Evolutionary conservation across 2,329 filamentous ascomycete genomes (phyloP).

Genomic region (Drechslera avenae): DNA sequence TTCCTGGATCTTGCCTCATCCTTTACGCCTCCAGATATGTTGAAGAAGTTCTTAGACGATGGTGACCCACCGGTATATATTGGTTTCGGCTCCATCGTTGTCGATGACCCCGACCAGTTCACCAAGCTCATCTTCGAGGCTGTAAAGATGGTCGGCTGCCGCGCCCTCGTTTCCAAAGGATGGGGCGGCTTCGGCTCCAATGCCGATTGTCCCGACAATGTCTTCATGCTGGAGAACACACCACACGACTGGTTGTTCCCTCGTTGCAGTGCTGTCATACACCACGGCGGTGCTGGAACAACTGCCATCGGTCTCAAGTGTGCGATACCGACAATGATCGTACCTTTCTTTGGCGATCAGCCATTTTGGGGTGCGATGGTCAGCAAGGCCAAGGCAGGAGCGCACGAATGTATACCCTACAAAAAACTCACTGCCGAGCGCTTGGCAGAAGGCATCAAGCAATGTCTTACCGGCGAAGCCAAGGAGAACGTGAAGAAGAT

Average conservation of each 20-base stretch:
- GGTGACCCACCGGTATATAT: constrained; percentile 70
- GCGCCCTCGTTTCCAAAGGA: constrained; percentile 74
- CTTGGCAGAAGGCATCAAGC: constrained; percentile 72
- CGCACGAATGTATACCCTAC: constrained; percentile 67
- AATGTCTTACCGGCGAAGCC: constrained; percentile 67
- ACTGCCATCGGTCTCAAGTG: constrained; percentile 75
- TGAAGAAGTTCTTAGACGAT: constrained; percentile 50
- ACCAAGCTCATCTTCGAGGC: constrained; percentile 75
- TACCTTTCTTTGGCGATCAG: constrained; percentile 81
- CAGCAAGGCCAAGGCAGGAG: constrained; percentile 66
- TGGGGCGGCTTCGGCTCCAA: constrained; percentile 73
- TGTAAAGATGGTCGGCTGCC: constrained; percentile 67
- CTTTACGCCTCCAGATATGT: constrained; percentile 62
- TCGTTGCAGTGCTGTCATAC: constrained; percentile 67
- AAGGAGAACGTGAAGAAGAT: constrained; percentile 63
- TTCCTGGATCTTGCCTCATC: constrained; percentile 72
- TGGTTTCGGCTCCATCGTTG: constrained; percentile 76
- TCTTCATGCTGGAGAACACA: constrained; percentile 75
- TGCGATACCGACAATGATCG: constrained; percentile 73
- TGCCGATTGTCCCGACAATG: constrained; percentile 57
- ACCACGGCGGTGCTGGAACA: constrained; percentile 79
- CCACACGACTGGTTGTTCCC: constrained; percentile 81
- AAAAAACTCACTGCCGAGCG: constrained; percentile 68
- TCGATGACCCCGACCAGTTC: constrained; percentile 71
- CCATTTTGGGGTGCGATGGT: constrained; percentile 79